These are phyloP conservation scores for Nitzschia sp. DNA, from an alignment of 108 stramenopile genomes.

Conservation along the genomic window DNA sequence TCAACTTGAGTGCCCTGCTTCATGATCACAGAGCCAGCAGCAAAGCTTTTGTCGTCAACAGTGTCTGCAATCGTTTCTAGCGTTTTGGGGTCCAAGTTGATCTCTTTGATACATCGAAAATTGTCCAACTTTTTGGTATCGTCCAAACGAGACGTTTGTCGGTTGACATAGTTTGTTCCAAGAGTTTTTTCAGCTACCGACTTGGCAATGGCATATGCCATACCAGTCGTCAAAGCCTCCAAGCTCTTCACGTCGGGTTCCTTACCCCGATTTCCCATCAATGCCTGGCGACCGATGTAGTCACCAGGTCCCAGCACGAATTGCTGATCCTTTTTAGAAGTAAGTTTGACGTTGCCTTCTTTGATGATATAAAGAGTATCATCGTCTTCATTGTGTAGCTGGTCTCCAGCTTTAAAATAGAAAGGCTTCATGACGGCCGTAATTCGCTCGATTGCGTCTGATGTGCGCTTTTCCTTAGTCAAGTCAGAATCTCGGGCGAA, in stretches of 20 bases:
- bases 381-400: constrained; percentile 84
- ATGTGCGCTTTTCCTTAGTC: background rate
- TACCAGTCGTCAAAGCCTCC: constrained; percentile 20
- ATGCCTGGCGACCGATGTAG: constrained; percentile 82
- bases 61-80: constrained; percentile 39
- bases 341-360: constrained; percentile 68
- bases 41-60: constrained; percentile 53
- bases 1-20: constrained; percentile 65
- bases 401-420: constrained; percentile 58
- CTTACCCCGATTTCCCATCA: constrained; percentile 67
- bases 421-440: constrained; percentile 66
- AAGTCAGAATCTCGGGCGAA: constrained; percentile 31
- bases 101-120: constrained; percentile 46
- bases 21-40: constrained; percentile 71
- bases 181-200: constrained; percentile 11
- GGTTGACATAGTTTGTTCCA: constrained; percentile 17
- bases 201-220: constrained; percentile 14
- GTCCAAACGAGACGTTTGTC: constrained; percentile 10
- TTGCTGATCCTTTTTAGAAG: constrained; percentile 41
- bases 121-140: constrained; percentile 38
- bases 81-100: constrained; percentile 21
- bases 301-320: constrained; percentile 65
- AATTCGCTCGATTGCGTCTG: constrained; percentile 41
- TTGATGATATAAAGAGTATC: constrained; percentile 86
- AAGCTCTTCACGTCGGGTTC: constrained; percentile 71